Base-by-base conservation (phyloP, 768 basidiomycete genomes). In the Pulveroboletus sp. region DNA sequence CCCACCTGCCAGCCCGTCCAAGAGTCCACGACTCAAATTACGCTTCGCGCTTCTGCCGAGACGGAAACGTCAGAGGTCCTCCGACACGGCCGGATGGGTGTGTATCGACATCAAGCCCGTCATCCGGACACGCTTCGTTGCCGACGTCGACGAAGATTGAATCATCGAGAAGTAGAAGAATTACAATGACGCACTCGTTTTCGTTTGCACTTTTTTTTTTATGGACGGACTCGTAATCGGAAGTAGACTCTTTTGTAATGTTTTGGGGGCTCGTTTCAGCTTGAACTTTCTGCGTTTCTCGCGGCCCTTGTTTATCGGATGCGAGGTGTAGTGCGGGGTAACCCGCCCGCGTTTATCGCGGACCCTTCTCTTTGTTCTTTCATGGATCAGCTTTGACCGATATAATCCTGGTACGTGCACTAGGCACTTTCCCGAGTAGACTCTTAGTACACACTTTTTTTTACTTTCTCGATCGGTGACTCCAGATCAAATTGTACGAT, bases 1-100 rank as follows among this genome's bases (percentile, higher is more conserved):
- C 33, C 25, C 51, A 23, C 50, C 53, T 5, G 25, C 42, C 2
- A 43, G 55, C 2, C 59, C 57, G 5, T 46, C 59, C 32, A 63
- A 56, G 45, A 43, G 48, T 40, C 42, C 57, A 29, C 55, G 53
- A 31, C 45, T 48, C 50, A 58, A 43, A 36, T 5, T 51, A 13
- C 52, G 52, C n/a, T 46, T 57, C n/a, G 6, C 59, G 12, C 50
- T 58, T 4, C 47, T 65, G 0, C 47, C 51, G 9, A 57, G 42
- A 33, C 55, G 66, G 24, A 61, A 51, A 17, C 61, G 49, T 21
- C 49, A 33, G 33, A 16, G 48, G 5, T 54, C 51, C 8, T 29
- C 31, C 10, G 62, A 33, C 24, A 52, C 51, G 27, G 66, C 58
- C 1, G 68, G 64, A 9, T 67, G 68, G 66, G 60, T 67, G 17